Base-by-base conservation (phyloP, 179 eudicot genomes). In the Beta lomatogona region DNA sequence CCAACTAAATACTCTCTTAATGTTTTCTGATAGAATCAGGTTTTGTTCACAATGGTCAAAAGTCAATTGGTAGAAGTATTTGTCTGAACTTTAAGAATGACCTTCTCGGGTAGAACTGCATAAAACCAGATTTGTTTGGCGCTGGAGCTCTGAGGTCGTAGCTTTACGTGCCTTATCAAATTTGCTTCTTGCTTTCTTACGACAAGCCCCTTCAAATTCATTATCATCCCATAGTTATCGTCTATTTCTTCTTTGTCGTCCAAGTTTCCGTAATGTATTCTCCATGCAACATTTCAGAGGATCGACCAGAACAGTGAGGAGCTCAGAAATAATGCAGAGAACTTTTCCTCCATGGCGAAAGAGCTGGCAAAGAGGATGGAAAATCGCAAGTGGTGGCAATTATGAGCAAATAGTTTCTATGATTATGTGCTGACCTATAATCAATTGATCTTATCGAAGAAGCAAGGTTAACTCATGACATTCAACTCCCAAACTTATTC, bases 371-470 rank as follows among this genome's bases (percentile, higher is more conserved):
- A 92, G 86, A 88, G 71, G 68, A 92, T 93, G 97, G 96, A 94
- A 82, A 86, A 77, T 63, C 92, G 97, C 16, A 94, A 94, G 83
- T 94, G 98, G 98, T 94, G 94, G 91, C 97, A 94, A 41, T 84
- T 93, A 81, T 93, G 78, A 91, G 31, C 48, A 9, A 64, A 59
- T 54, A 46, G 16, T 61, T n/a, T 45, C 18, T 9, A 15, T 19
- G 46, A 59, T 14, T 74, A 15, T 46, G 18, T 65, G 25, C 58
- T 50, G 78, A 50, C 61, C 25, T 75, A 25, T 64, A 5, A 9
- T 31, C 22, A 36, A 9, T 54, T 9, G 52, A 31, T 74, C 77
- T 16, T 31, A 36, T 36, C 57, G 9, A 58, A 57, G 19, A 52
- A 75, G 13, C 65, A 53, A 6, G 50, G 21, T 64, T 25, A 50